Evolutionary conservation across 148 eudicot genomes (phyloP).

Genomic region (Silene latifolia): DNA sequence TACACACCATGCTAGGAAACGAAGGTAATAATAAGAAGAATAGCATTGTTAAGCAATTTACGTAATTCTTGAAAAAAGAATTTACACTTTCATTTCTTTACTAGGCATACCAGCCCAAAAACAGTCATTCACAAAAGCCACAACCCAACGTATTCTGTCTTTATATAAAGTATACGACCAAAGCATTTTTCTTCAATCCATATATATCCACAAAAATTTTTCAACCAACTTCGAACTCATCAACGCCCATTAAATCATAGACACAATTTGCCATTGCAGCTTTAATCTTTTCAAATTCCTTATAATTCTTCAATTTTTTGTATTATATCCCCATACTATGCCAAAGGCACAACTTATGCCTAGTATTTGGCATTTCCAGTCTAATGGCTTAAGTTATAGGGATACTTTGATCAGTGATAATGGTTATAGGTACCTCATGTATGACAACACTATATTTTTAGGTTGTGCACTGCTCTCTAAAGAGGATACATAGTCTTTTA

Average conservation of each 20-base stretch:
- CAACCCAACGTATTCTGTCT: neutral
- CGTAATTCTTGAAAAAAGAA: too few relatives aligned
- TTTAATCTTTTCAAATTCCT: neutral
- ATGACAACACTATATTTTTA: neutral
- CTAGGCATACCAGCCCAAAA: neutral
- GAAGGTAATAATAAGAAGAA: too few relatives aligned
- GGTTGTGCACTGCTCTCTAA: neutral
- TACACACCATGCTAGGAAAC: too few relatives aligned
- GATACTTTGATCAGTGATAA: neutral
- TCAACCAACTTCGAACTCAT: too few relatives aligned
- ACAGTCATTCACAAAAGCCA: neutral
- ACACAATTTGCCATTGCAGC: neutral
- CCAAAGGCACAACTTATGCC: neutral
- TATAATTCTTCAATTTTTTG: neutral
- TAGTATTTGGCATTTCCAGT: neutral
- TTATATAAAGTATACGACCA: neutral
- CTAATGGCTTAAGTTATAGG: neutral
- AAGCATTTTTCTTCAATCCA: neutral
- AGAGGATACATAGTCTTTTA: neutral
- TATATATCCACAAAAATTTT: too few relatives aligned
- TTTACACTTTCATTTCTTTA: too few relatives aligned
- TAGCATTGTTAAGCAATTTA: too few relatives aligned
- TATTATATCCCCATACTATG: neutral
- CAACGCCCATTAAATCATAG: neutral
- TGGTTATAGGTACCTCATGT: neutral